phyloP scores from a whole-genome alignment of 345 rosid species.

The Pistacia integerrima region DNA sequence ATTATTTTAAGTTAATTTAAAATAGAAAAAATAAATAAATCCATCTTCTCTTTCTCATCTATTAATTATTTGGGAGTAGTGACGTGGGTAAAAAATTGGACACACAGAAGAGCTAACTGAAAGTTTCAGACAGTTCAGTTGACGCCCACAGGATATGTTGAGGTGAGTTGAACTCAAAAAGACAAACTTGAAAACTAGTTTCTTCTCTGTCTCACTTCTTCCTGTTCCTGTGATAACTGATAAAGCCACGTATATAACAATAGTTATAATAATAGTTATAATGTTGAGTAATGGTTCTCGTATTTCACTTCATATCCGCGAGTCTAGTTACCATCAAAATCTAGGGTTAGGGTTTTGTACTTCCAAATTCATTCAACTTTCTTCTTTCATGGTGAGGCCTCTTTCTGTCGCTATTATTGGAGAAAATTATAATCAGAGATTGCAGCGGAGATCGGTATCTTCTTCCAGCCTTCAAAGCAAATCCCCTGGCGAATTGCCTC shows the following conservation, averaged over 20 bases:
- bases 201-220: background rate
- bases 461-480: conserved; percentile 42
- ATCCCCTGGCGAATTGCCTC: conserved; percentile 48
- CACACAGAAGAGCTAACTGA: background rate
- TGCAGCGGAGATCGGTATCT: conserved; percentile 41
- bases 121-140: background rate
- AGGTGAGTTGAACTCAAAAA: background rate
- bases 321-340: conserved; percentile 36
- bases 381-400: conserved; percentile 52
- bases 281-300: conserved; percentile 79
- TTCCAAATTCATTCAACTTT: conserved; percentile 45
- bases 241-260: too few relatives aligned
- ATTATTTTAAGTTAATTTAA: too few relatives aligned
- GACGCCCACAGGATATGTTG: background rate
- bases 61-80: too few relatives aligned
- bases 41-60: too few relatives aligned
- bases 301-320: conserved; percentile 58
- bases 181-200: background rate
- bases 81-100: background rate
- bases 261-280: too few relatives aligned
- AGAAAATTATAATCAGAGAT: conserved; percentile 20
- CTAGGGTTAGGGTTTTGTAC: conserved; percentile 53
- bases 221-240: background rate
- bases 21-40: too few relatives aligned
- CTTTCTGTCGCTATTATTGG: conserved; percentile 21